Base-by-base conservation (phyloP, 441 rosid genomes). In the Bocquillonia castaneifolia region DNA sequence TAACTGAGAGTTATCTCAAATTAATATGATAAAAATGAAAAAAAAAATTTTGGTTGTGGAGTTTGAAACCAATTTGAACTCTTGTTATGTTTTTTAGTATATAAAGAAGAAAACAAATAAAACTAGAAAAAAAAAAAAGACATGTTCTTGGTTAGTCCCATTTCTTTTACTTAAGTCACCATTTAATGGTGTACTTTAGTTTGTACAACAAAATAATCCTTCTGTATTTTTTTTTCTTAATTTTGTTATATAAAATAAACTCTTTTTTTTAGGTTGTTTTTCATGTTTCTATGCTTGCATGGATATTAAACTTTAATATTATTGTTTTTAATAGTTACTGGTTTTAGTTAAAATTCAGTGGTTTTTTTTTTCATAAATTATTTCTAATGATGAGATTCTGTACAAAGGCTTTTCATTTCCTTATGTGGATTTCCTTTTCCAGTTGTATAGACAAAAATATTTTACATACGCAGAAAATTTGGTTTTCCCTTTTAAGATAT, bases 51-150 rank as follows among this genome's bases (percentile, higher is more conserved):
- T n/a, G 36, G 68, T 61, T 14, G 37, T 70, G 31, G 72, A 71
- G 75, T 76, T 76, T 57, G 66, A 50, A 1, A 40, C n/a, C 52
- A 67, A 56, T 64, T 71, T 48, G 3, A 67, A 63, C 45, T 71
- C 66, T 57, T 25, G n/a, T 13, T 10, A 12, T 37, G 12, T 23
- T 29, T 51, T 40, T 17, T 18, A 7, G 20, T 39, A 10, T 39
- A 14, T 39, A 22, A 13, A 36, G 23, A 18, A 40, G 22, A 36
- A 17, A 3, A 28, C 14, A 5, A 60, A 6, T 5, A 9, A 10
- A 31, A 20, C 3, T 5, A 5, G 5, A 45, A 18, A 18, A 28
- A 6, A 34, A 14, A 0, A 42, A 62, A 32, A 26, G 6, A 28
- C 53, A 18, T 62, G 36, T 62, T 62, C 28, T 62, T 15, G 3